A percentile compares a stretch with the other conserved stretches of the same genome.
Conservation (phyloP, 208 protist genomes). For the Borovskyia barvae region DNA sequence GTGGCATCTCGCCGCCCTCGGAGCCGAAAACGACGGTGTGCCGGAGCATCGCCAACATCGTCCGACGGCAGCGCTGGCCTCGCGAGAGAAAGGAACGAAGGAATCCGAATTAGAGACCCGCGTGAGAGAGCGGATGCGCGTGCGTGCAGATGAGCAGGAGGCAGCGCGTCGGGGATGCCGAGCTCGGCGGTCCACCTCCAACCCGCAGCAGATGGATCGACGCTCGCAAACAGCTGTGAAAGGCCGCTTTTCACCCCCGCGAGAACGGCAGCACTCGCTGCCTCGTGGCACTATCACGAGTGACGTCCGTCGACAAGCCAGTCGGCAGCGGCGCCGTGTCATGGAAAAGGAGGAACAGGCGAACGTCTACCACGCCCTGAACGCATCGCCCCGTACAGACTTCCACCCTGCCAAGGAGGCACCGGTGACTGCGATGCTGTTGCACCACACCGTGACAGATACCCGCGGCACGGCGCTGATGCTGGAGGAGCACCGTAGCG, state of each 20-base stretch:
- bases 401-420: not conserved
- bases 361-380: not conserved
- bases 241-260: conserved; percentile 1
- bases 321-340: conserved; percentile 8
- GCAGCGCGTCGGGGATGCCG: too few relatives aligned
- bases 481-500: not conserved
- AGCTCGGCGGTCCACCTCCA: too few relatives aligned
- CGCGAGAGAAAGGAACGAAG: too few relatives aligned
- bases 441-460: not conserved
- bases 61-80: too few relatives aligned
- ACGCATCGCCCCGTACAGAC: not conserved
- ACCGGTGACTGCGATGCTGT: too few relatives aligned
- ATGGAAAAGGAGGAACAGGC: conserved; percentile 5
- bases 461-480: not conserved
- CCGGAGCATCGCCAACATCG: too few relatives aligned
- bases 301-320: conserved; percentile 8
- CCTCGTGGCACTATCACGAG: conserved; percentile 12
- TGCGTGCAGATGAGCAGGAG: not conserved
- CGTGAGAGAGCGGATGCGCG: not conserved
- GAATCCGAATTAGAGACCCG: too few relatives aligned
- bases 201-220: too few relatives aligned
- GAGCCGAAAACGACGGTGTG: too few relatives aligned
- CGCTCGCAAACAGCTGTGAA: not conserved
- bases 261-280: conserved; percentile 3
- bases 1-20: too few relatives aligned